Base-by-base conservation (phyloP, 345 rosid genomes). In the Citrus unshiu region DNA sequence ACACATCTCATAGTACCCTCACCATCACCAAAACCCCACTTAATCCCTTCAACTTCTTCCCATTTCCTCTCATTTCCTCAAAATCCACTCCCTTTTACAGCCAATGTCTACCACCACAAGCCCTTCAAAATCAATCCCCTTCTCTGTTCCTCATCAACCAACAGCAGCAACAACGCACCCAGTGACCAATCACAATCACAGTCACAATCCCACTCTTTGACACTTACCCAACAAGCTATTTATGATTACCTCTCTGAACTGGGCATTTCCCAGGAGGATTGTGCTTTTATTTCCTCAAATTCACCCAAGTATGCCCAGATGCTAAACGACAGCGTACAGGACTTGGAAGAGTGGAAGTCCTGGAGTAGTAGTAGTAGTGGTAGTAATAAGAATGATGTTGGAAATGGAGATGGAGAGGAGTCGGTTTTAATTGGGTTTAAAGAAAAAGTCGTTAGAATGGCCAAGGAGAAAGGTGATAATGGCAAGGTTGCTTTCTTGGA, bases 401-500 rank as follows among this genome's bases (percentile, higher is more conserved):
- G 65, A 37, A 75, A 22, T n/a, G 75, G 61, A 25, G 76, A 22
- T n/a, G 77, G 40, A 14, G 85, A 80, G 65, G 78, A 76, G 51
- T 13, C 51, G 61, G 83, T 78, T 84, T 74, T 61, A 51, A 34
- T 81, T 70, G 84, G 89, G 68, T 95, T 92, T 78, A 87, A 86
- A 85, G 93, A 92, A 82, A 95, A 89, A 83, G 88, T 93, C 67
- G 54, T 89, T 40, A 83, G 67, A 64, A 83, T 92, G 91, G 95
- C 91, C 46, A 93, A 85, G 84, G 87, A 91, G 83, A 95, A 91
- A 64, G 95, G 95, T 59, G 93, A 91, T 82, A 79, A 82, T 76
- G 98, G 98, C 2, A 93, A 90, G 78, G 90, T 90, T 72, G 92
- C 99, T 18, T 92, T 93, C 81, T 85, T 92, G 79, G 98, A 95